Evolutionary conservation across 139 green algal genomes (phyloP).

Genomic region (Chlamydomonas incerta): DNA sequence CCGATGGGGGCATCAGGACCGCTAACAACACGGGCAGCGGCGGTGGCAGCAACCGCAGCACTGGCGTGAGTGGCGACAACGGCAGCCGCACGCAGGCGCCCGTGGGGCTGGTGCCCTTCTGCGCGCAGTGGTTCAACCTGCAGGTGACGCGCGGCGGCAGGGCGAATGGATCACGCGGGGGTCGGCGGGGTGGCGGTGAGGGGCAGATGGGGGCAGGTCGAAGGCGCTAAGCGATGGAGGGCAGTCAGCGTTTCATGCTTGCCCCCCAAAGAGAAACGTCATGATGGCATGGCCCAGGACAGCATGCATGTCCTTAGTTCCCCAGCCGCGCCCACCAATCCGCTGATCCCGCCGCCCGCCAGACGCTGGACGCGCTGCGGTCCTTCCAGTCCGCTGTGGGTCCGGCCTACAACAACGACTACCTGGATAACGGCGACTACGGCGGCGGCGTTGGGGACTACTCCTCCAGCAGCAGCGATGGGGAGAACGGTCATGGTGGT

Average conservation of each 20-base stretch:
- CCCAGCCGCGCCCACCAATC: background rate
- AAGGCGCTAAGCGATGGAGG: no score
- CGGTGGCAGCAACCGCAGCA: background rate
- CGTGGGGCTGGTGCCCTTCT: conserved; percentile 31
- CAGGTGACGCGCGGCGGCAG: background rate
- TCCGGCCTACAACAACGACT: conserved; percentile 1
- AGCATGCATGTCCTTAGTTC: no score
- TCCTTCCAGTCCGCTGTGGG: background rate
- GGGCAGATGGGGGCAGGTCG: background rate
- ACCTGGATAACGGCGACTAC: conserved; percentile 35
- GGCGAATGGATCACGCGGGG: background rate
- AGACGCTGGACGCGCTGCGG: conserved; percentile 19
- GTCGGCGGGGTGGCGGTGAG: background rate
- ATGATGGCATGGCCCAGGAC: no score
- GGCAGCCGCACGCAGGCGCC: background rate
- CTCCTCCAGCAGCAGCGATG: background rate
- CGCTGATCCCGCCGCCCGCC: no score
- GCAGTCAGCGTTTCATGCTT: no score
- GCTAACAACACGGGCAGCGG: background rate
- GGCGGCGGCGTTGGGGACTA: conserved; percentile 18
- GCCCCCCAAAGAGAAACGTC: no score
- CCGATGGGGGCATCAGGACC: background rate
- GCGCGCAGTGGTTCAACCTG: conserved; percentile 46
- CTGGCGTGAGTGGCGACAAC: background rate
- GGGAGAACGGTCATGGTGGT: no score